phyloP scores from a whole-genome alignment of 2,329 filamentous ascomycete species.

The Seiridium cupressi region DNA sequence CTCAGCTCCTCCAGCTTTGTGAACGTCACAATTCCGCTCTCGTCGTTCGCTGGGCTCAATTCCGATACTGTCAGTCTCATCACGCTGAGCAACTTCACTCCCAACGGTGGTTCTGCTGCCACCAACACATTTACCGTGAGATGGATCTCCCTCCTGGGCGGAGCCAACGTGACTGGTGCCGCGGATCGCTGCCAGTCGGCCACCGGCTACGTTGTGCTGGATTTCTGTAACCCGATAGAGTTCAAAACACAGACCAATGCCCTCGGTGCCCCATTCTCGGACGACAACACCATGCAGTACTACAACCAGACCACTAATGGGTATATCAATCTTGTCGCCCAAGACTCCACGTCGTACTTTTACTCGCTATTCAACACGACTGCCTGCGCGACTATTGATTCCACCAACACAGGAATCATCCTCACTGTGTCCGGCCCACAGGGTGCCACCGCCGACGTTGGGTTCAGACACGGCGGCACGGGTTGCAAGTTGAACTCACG shows the following conservation, averaged over 20 bases:
- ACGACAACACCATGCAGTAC: not conserved
- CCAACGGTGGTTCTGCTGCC: not conserved
- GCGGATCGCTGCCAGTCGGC: not conserved
- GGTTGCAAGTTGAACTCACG: not conserved
- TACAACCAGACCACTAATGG: not conserved
- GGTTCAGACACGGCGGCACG: not conserved
- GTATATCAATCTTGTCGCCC: not conserved
- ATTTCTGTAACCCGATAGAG: not conserved
- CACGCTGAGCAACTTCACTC: not conserved
- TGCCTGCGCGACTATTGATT: not conserved
- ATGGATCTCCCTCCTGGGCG: not conserved
- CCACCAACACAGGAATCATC: not conserved
- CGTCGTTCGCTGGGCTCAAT: not conserved
- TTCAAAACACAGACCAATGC: not conserved
- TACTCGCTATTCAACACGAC: not conserved
- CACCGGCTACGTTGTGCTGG: not conserved
- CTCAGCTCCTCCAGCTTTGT: not conserved
- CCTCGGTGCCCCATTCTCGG: not conserved
- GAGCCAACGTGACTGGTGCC: not conserved
- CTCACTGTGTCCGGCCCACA: not conserved
- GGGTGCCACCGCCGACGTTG: not conserved
- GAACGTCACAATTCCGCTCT: not conserved
- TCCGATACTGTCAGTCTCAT: not conserved
- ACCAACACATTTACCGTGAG: not conserved
- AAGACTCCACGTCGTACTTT: not conserved